Conservation (phyloP, 805 yeast species). For the Yamadazyma olivae region DNA sequence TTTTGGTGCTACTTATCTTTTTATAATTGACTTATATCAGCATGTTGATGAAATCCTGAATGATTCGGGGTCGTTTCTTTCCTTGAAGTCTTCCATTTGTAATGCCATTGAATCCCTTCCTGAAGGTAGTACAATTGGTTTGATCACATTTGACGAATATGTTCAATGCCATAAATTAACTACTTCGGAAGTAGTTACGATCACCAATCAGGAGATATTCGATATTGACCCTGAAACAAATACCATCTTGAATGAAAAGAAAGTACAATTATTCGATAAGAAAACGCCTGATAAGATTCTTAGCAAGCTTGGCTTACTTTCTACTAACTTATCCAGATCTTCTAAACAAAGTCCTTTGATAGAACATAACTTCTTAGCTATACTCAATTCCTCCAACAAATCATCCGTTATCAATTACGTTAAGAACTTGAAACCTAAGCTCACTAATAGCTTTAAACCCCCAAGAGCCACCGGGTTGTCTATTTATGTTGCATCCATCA, state of each 20-base stretch:
- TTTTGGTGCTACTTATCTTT: constrained; percentile 13
- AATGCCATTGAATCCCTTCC: constrained; percentile 15
- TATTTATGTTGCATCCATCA: constrained; percentile 18
- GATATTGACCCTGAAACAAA: constrained; percentile 3
- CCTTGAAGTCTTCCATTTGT: constrained; percentile 12
- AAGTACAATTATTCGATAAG: constrained; percentile 3
- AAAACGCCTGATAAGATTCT: not conserved
- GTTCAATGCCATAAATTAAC: constrained; percentile 21
- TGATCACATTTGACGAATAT: constrained; percentile 27
- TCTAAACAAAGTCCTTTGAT: constrained; percentile 1
- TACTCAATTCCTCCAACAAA: not conserved
- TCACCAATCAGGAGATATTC: constrained; percentile 7
- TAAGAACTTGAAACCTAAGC: constrained; percentile 16
- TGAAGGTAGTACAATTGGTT: constrained; percentile 15
- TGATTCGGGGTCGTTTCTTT: constrained; percentile 10
- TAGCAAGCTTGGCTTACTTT: constrained; percentile 1
- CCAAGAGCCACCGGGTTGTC: constrained; percentile 36
- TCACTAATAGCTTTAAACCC: constrained; percentile 27
- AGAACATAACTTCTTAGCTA: not conserved
- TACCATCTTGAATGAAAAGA: not conserved
- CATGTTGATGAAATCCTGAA: constrained; percentile 20
- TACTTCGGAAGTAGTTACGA: not conserved
- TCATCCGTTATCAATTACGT: constrained; percentile 6
- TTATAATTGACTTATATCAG: constrained; percentile 30
- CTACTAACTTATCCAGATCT: not conserved